phyloP scores from a whole-genome alignment of 2,329 filamentous ascomycete genomes.

The Dryadomyces quercus-mongolicae region DNA sequence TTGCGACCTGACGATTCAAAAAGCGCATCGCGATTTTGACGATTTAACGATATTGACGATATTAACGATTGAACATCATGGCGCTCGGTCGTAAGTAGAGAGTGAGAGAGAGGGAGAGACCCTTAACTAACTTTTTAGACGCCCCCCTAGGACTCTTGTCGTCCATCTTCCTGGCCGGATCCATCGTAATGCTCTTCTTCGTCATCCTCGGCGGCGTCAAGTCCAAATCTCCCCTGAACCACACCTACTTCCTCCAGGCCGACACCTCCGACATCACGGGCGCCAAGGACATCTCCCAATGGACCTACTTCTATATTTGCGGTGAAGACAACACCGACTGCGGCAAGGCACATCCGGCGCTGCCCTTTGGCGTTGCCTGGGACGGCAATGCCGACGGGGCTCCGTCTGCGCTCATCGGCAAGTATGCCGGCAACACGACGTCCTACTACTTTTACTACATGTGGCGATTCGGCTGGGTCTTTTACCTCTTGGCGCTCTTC shows the following conservation, averaged over 20 bases:
- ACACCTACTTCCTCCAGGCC: constrained; percentile 78
- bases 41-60: too few relatives aligned
- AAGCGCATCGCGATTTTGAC: too few relatives aligned
- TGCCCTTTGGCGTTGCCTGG: constrained; percentile 64
- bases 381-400: constrained; percentile 29
- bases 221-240: constrained; percentile 43
- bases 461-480: constrained; percentile 87
- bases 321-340: constrained; percentile 53
- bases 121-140: constrained; percentile 18
- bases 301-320: constrained; percentile 87
- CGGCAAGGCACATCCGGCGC: constrained; percentile 45
- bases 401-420: constrained; percentile 35
- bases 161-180: constrained; percentile 36
- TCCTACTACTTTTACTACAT: constrained; percentile 61
- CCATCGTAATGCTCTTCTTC: constrained; percentile 45
- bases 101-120: background rate
- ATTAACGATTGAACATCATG: too few relatives aligned
- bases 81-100: background rate
- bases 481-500: constrained; percentile 75
- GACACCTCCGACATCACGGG: constrained; percentile 61
- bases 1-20: too few relatives aligned
- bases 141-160: constrained; percentile 27
- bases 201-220: constrained; percentile 43
- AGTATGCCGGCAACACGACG: constrained; percentile 41
- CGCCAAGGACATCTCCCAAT: constrained; percentile 58